Evolutionary conservation across 345 rosid genomes (phyloP).

Genomic region (Populus nigra): DNA sequence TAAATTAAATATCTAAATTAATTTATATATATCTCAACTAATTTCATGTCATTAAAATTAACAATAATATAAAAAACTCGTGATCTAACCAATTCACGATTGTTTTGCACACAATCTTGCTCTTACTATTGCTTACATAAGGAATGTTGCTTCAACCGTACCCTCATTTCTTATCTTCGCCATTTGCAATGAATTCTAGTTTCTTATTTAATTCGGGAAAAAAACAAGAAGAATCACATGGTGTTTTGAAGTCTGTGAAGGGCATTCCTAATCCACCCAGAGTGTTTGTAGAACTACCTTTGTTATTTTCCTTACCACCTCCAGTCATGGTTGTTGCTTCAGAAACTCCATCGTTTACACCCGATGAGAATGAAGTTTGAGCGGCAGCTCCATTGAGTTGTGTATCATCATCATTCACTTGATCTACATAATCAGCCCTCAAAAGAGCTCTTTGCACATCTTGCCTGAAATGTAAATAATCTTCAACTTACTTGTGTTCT

Average conservation of each 20-base stretch:
- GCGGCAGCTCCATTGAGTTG: slow-evolving; percentile 20
- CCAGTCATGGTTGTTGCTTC: slow-evolving; percentile 15
- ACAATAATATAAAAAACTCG: too few species aligned
- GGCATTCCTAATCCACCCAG: slow-evolving; percentile 31
- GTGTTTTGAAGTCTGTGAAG: slow-evolving; percentile 38
- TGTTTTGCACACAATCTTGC: slow-evolving; percentile 28
- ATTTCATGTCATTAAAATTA: too few species aligned
- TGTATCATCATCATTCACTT: not conserved
- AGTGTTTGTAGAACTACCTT: slow-evolving; percentile 28
- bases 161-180: slow-evolving; percentile 40
- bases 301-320: slow-evolving; percentile 18
- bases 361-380: slow-evolving; percentile 19
- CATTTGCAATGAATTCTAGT: slow-evolving; percentile 28
- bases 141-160: slow-evolving; percentile 42
- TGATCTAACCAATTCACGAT: too few species aligned
- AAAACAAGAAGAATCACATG: slow-evolving; percentile 58
- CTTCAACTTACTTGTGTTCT: slow-evolving; percentile 11
- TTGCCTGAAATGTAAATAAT: slow-evolving; percentile 29
- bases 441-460: slow-evolving; percentile 16
- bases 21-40: too few species aligned
- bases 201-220: slow-evolving; percentile 45
- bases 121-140: slow-evolving; percentile 25
- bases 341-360: slow-evolving; percentile 19
- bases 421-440: not conserved
- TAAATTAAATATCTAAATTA: too few species aligned